Evolutionary conservation across 2,329 filamentous ascomycete species (phyloP).

Genomic region (Thelonectria discophora): DNA sequence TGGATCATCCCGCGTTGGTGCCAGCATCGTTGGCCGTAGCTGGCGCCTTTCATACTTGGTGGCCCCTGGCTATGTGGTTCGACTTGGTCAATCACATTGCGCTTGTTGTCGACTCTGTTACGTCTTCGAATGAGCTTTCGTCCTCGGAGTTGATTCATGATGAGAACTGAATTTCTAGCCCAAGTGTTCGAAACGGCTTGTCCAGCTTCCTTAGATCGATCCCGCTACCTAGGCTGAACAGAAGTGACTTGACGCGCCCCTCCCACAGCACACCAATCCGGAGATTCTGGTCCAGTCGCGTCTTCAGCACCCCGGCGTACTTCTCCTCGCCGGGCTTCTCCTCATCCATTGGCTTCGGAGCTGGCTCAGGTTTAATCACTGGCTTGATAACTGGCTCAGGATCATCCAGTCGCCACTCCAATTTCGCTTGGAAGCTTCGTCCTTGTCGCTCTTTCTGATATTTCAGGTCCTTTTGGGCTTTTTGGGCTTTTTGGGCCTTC

Average conservation of each 20-base stretch:
- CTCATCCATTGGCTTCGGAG: slow-evolving; percentile 27
- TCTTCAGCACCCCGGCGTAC: slow-evolving; percentile 88
- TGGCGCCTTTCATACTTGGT: slow-evolving; percentile 18
- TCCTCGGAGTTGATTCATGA: slow-evolving; percentile 59
- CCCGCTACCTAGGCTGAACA: slow-evolving; percentile 89
- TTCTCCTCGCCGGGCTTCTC: slow-evolving; percentile 62
- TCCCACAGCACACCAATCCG: slow-evolving; percentile 91
- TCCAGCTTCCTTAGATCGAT: slow-evolving; percentile 81
- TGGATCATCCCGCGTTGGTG: slow-evolving; percentile 16
- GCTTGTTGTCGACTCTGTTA: slow-evolving; percentile 1
- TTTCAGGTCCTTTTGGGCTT: neutral
- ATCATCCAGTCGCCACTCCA: slow-evolving; percentile 58
- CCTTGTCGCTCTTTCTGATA: slow-evolving; percentile 38
- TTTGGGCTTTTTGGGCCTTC: slow-evolving; percentile 5
- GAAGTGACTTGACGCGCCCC: slow-evolving; percentile 86
- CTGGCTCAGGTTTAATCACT: slow-evolving; percentile 3
- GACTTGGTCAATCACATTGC: slow-evolving; percentile 14
- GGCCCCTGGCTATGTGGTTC: slow-evolving; percentile 22
- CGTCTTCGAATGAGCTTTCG: neutral
- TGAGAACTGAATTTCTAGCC: slow-evolving; percentile 84
- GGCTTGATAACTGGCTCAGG: slow-evolving; percentile 43
- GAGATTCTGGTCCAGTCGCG: slow-evolving; percentile 87
- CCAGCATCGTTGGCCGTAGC: slow-evolving; percentile 6
- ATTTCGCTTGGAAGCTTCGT: slow-evolving; percentile 63
- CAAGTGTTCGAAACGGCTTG: slow-evolving; percentile 79